These are phyloP conservation scores for Trichophyton schoenleinii DNA, from an alignment of 2,329 filamentous ascomycete genomes.

Conservation along the genomic window DNA sequence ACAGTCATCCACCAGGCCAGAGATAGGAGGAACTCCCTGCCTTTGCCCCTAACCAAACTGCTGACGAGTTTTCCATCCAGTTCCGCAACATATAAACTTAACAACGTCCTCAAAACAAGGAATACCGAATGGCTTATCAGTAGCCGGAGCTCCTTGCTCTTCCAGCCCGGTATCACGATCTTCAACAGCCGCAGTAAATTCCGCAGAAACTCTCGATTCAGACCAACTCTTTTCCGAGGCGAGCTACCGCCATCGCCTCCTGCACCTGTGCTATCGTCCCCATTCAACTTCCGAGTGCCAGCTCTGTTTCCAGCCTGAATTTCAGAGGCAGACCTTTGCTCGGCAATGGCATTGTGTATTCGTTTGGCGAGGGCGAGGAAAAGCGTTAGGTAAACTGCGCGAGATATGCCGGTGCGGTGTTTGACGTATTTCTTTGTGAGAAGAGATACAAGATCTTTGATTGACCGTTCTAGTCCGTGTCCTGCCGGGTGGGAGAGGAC, in stretches of 20 bases:
- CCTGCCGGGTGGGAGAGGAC: slow-evolving; percentile 57
- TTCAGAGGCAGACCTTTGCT: slow-evolving; percentile 74
- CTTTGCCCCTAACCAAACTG: slow-evolving; percentile 78
- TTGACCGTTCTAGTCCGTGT: slow-evolving; percentile 46
- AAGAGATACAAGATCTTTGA: slow-evolving; percentile 53
- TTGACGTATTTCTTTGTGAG: slow-evolving; percentile 62
- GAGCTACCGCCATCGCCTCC: slow-evolving; percentile 19
- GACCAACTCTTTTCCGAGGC: slow-evolving; percentile 65
- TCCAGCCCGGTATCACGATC: slow-evolving; percentile 84
- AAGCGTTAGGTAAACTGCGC: slow-evolving; percentile 70
- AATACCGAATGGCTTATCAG: slow-evolving; percentile 89
- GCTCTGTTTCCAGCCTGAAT: slow-evolving; percentile 51
- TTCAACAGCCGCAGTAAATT: slow-evolving; percentile 63
- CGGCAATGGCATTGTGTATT: slow-evolving; percentile 78
- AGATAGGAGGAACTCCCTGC: slow-evolving; percentile 74
- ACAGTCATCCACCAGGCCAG: slow-evolving; percentile 99
- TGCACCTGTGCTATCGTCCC: slow-evolving; percentile 8
- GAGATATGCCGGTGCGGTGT: slow-evolving; percentile 70
- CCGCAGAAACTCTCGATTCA: slow-evolving; percentile 77
- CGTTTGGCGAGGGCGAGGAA: slow-evolving; percentile 72
- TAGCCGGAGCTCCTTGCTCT: slow-evolving; percentile 74
- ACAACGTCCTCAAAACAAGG: slow-evolving; percentile 74
- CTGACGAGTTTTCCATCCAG: slow-evolving; percentile 91
- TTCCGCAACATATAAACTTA: slow-evolving; percentile 90
- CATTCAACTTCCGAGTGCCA: slow-evolving; percentile 27